These are phyloP conservation scores for Metschnikowia anglica DNA, from an alignment of 805 yeast species.

Conservation along the genomic window DNA sequence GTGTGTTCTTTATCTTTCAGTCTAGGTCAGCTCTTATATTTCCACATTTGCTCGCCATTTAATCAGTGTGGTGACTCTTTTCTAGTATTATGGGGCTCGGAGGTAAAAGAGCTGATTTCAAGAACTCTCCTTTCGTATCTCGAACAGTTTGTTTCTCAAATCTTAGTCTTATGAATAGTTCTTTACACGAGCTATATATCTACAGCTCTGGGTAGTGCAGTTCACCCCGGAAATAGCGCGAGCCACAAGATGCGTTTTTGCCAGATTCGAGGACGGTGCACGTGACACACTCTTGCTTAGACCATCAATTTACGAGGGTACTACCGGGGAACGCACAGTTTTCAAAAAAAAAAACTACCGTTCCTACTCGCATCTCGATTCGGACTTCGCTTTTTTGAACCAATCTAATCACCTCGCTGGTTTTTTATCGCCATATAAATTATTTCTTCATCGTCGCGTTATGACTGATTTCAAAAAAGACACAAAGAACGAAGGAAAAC, in stretches of 20 bases:
- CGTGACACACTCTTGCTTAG: not conserved
- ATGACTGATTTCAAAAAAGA: constrained; percentile 4
- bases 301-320: not conserved
- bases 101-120: too few relatives aligned
- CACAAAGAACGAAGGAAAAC: not conserved
- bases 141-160: too few relatives aligned
- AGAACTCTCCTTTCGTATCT: too few relatives aligned
- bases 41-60: not conserved
- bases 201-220: not conserved
- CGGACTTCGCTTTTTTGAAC: not conserved
- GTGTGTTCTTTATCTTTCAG: not conserved
- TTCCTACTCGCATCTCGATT: constrained; percentile 1
- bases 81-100: too few relatives aligned
- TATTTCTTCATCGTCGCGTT: not conserved
- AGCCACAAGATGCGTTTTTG: not conserved
- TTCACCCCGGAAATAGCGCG: not conserved
- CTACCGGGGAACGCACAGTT: constrained; percentile 1
- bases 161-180: too few relatives aligned
- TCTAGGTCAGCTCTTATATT: not conserved
- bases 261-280: not conserved
- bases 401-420: not conserved
- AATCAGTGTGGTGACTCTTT: too few relatives aligned
- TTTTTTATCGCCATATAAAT: not conserved
- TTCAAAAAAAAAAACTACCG: not conserved
- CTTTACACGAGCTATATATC: too few relatives aligned